Evolutionary conservation across 176 grass and related monocot genomes (phyloP).

Genomic region (Musa schizocarpa): DNA sequence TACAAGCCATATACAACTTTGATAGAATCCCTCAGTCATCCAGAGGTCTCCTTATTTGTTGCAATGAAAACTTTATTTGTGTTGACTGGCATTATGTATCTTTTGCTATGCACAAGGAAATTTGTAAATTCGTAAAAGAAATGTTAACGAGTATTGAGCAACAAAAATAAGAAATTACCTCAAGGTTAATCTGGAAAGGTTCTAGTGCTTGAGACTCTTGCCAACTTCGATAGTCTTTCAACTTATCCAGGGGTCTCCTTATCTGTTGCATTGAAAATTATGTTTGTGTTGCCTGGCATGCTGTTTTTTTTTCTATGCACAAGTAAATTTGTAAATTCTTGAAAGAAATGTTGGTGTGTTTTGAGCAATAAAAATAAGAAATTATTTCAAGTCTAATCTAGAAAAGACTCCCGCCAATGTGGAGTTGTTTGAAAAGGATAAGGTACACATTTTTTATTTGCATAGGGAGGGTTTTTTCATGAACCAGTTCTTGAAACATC

Average conservation of each 20-base stretch:
- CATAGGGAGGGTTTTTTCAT: neutral
- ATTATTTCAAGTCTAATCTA: neutral
- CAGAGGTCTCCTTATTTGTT: constrained; percentile 33
- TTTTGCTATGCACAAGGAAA: neutral
- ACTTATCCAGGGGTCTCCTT: too few species aligned
- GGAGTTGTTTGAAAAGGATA: neutral
- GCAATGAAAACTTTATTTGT: neutral
- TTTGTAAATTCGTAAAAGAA: neutral
- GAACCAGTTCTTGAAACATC: neutral
- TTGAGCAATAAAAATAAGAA: neutral
- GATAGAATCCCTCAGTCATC: constrained; percentile 59
- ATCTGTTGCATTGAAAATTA: too few species aligned
- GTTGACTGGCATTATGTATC: neutral
- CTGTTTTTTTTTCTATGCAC: neutral
- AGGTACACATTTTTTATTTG: neutral
- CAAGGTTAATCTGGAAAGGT: neutral
- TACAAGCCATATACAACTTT: constrained; percentile 38
- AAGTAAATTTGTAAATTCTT: neutral
- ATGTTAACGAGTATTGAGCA: neutral
- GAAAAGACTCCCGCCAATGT: neutral
- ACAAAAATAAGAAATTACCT: neutral
- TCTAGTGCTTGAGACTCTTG: neutral
- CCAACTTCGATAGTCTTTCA: neutral
- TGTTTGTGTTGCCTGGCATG: too few species aligned
- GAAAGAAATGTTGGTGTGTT: neutral